Evolutionary conservation across 2,329 filamentous ascomycete genomes (phyloP).

Genomic region (Neofusicoccum laricinum): DNA sequence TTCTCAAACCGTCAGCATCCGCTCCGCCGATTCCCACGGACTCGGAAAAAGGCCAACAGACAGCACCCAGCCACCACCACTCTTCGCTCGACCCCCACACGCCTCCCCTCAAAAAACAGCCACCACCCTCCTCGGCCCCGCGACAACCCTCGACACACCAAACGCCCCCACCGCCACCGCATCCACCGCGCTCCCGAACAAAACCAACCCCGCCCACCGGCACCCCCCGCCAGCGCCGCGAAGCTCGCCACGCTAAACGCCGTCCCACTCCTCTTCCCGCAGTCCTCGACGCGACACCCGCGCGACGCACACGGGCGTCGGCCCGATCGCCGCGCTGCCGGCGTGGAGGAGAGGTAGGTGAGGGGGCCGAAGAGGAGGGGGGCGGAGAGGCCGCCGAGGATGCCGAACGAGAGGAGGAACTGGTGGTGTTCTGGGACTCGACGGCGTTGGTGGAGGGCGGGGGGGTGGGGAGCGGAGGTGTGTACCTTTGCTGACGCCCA

Average conservation of each 20-base stretch:
- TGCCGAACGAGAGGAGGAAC: slow-evolving; percentile 38
- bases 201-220: slow-evolving; percentile 22
- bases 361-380: slow-evolving; percentile 38
- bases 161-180: background rate
- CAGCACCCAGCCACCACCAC: too few relatives aligned
- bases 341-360: background rate
- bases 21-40: too few relatives aligned
- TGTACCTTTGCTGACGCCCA: slow-evolving; percentile 28
- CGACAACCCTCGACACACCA: background rate
- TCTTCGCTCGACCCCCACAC: background rate
- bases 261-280: slow-evolving; percentile 54
- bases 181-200: background rate
- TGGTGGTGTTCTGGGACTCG: slow-evolving; percentile 38
- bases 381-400: slow-evolving; percentile 38
- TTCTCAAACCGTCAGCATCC: too few relatives aligned
- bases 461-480: background rate
- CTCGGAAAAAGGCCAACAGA: too few relatives aligned
- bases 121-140: background rate
- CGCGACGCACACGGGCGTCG: slow-evolving; percentile 47
- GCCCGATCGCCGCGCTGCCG: slow-evolving; percentile 42
- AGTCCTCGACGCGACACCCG: slow-evolving; percentile 48
- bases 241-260: slow-evolving; percentile 50
- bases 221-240: slow-evolving; percentile 47
- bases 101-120: background rate
- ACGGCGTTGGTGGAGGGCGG: background rate